These are phyloP conservation scores for Athelia sp. DNA, from an alignment of 1,284 basidiomycete species.

Conservation along the genomic window DNA sequence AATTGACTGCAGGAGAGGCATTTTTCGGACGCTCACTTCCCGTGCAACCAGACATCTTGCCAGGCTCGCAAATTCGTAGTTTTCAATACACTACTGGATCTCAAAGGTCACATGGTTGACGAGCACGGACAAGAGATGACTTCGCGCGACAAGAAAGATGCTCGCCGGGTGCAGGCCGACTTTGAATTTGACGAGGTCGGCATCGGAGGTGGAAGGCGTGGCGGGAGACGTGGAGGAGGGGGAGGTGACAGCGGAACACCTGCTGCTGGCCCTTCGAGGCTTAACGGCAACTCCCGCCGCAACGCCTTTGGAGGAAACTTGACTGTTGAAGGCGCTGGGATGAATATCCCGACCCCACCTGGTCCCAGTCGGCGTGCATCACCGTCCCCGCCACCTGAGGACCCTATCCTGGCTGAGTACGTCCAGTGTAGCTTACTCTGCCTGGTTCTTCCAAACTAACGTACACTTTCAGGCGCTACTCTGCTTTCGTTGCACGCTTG, in stretches of 20 bases:
- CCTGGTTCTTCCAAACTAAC: constrained; percentile 1
- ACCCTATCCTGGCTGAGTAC: constrained; percentile 52
- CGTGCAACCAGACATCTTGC: constrained; percentile 75
- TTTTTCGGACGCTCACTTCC: constrained; percentile 68
- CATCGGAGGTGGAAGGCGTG: constrained; percentile 31
- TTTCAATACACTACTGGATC: constrained; percentile 83
- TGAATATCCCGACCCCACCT: constrained; percentile 19
- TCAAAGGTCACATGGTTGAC: constrained; percentile 89
- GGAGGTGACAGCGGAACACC: constrained; percentile 49
- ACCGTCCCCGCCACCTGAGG: constrained; percentile 41
- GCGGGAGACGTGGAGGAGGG: constrained; percentile 30
- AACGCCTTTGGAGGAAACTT: constrained; percentile 65
- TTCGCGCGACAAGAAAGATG: constrained; percentile 72
- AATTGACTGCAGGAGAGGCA: constrained; percentile 52
- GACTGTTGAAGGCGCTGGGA: constrained; percentile 39
- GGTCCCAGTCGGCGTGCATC: constrained; percentile 32
- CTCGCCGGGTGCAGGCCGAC: constrained; percentile 72
- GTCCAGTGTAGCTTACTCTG: constrained; percentile 17
- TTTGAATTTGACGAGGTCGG: constrained; percentile 71
- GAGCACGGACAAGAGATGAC: constrained; percentile 83
- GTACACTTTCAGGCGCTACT: constrained; percentile 51
- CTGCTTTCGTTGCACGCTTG: constrained; percentile 66
- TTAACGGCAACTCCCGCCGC: constrained; percentile 37
- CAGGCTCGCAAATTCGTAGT: constrained; percentile 92
- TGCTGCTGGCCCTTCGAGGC: constrained; percentile 23